Conservation (phyloP, 371 early-diverging fungal genomes). For the Catenaria anguillulae region DNA sequence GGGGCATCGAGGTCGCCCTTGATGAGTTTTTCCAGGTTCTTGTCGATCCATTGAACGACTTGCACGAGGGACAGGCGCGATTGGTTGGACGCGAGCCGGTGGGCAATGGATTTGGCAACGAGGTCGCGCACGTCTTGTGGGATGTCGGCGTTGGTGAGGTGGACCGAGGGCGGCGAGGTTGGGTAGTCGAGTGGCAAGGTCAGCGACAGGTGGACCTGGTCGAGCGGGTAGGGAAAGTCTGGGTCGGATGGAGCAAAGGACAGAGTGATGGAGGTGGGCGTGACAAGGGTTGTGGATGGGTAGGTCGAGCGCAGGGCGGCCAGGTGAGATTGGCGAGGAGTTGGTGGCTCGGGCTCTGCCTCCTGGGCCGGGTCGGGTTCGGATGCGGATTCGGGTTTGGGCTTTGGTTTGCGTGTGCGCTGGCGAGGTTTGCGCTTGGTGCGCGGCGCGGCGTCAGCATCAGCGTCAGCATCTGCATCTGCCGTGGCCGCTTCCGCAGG, state of each 20-base stretch:
- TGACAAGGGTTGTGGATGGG: not conserved
- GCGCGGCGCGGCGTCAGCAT: not conserved
- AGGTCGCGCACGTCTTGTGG: not conserved
- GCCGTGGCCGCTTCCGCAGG: not conserved
- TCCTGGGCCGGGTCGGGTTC: too few relatives aligned
- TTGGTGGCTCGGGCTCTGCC: not conserved
- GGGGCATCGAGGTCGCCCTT: not conserved
- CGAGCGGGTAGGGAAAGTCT: slow-evolving; percentile 2
- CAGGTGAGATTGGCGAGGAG: not conserved
- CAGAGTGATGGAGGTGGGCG: not conserved
- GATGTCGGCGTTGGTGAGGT: not conserved
- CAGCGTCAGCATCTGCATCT: not conserved
- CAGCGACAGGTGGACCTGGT: not conserved
- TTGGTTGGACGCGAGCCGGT: not conserved
- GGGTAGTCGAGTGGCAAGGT: slow-evolving; percentile 2
- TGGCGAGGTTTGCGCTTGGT: not conserved
- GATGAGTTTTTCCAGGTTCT: not conserved
- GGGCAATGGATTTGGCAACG: not conserved
- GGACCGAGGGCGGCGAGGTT: not conserved
- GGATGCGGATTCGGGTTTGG: not conserved
- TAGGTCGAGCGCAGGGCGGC: not conserved
- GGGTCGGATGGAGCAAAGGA: not conserved
- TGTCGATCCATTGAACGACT: slow-evolving; percentile 1
- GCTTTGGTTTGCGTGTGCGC: not conserved
- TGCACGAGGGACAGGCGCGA: not conserved